phyloP scores from a whole-genome alignment of 2,329 filamentous ascomycete species.

The Penicillium polonicum region DNA sequence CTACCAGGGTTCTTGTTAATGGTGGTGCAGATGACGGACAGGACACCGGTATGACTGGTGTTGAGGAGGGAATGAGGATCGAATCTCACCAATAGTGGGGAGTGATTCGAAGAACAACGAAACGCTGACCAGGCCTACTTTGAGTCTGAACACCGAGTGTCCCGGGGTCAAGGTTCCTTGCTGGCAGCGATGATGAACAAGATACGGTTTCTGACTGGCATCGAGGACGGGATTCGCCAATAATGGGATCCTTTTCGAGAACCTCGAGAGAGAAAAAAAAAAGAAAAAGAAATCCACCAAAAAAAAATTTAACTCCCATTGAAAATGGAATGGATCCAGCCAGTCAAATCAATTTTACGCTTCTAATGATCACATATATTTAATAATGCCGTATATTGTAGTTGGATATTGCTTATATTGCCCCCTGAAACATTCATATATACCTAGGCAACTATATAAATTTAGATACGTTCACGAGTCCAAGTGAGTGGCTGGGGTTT shows the following conservation, averaged over 20 bases:
- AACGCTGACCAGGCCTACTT: not conserved
- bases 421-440: not conserved
- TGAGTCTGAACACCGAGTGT: not conserved
- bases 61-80: constrained; percentile 26
- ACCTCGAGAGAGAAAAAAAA: not conserved
- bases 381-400: no score
- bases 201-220: not conserved
- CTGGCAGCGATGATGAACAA: not conserved
- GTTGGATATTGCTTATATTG: no score
- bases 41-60: constrained; percentile 40
- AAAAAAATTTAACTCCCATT: not conserved
- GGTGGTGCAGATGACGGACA: constrained; percentile 27
- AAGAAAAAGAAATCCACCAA: not conserved
- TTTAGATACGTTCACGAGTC: not conserved
- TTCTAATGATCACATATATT: not conserved
- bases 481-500: not conserved
- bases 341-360: constrained; percentile 4
- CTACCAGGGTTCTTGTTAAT: constrained; percentile 65
- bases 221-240: not conserved
- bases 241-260: not conserved
- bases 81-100: constrained; percentile 22
- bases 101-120: not conserved
- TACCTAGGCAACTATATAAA: no score
- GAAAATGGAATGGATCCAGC: not conserved
- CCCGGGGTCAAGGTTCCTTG: not conserved